Conservation (phyloP, 2,329 filamentous ascomycete species). For the Sporothrix pallida region DNA sequence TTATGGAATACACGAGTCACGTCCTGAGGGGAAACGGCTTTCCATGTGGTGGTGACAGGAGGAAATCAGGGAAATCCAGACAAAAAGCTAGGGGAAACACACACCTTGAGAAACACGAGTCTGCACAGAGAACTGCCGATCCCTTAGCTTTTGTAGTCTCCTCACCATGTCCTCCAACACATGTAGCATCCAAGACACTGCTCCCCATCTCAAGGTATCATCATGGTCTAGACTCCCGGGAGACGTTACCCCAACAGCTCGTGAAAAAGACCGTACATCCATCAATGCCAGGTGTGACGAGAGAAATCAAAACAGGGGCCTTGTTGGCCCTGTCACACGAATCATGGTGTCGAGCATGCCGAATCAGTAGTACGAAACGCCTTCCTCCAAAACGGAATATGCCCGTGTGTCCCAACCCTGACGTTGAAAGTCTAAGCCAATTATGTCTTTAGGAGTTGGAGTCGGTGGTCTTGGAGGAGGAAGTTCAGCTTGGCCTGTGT, state of each 20-base stretch:
- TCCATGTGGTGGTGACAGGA: neutral
- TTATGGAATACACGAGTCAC: conserved; percentile 17
- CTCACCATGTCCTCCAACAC: neutral
- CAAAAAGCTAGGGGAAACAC: neutral
- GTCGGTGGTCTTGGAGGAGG: neutral
- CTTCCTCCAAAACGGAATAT: neutral
- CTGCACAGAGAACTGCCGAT: neutral
- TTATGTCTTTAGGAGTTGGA: neutral
- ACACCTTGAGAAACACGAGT: neutral
- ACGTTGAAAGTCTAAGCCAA: neutral
- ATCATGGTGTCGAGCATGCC: neutral
- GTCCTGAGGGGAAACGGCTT: neutral
- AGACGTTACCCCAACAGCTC: conserved; percentile 4
- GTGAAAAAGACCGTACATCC: too few relatives aligned
- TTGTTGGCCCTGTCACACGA: neutral
- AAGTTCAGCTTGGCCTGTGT: neutral
- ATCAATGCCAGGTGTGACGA: neutral
- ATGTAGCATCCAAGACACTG: neutral
- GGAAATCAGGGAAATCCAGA: neutral
- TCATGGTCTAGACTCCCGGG: neutral
- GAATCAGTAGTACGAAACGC: too few relatives aligned
- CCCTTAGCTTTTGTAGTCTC: conserved; percentile 19
- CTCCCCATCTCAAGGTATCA: neutral
- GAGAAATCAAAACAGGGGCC: neutral
- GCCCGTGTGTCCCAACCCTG: neutral